These are phyloP conservation scores for Chrysanthemum seticuspe DNA, from an alignment of 129 eudicot genomes.

Conservation along the genomic window DNA sequence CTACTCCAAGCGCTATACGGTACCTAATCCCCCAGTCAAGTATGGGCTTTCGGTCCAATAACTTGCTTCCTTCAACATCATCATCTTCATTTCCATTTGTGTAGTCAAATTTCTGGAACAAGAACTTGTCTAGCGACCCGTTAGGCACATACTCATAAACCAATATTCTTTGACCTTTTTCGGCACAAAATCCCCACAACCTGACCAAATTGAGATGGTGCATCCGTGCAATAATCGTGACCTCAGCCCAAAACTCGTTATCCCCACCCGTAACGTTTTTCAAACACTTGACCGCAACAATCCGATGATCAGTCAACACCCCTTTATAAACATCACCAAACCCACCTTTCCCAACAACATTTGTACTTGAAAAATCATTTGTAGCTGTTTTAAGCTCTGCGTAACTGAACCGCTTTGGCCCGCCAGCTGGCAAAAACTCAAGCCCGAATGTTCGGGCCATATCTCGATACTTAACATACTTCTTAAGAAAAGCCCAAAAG, in stretches of 20 bases:
- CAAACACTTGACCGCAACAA: conserved; percentile 80
- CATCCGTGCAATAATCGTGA: conserved; percentile 88
- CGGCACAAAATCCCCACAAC: conserved; percentile 94
- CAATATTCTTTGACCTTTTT: conserved; percentile 71
- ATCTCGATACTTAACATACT: conserved; percentile 84
- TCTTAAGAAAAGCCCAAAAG: conserved; percentile 83
- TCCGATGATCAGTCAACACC: conserved; percentile 65
- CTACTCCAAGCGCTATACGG: conserved; percentile 87
- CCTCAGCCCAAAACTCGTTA: conserved; percentile 93
- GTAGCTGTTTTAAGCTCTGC: conserved; percentile 76
- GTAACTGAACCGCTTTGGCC: conserved; percentile 78
- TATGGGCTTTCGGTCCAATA: conserved; percentile 42
- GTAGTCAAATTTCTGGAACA: conserved; percentile 41
- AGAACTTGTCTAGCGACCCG: conserved; percentile 80
- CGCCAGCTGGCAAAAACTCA: conserved; percentile 75
- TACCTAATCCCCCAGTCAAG: conserved; percentile 88
- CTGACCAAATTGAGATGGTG: conserved; percentile 89
- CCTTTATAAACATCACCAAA: conserved; percentile 87
- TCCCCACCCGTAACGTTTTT: conserved; percentile 71
- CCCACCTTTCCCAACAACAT: conserved; percentile 76
- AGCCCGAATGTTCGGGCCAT: conserved; percentile 92
- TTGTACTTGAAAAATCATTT: conserved; percentile 47
- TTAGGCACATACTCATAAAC: conserved; percentile 93
- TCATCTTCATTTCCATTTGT: conserved; percentile 15
- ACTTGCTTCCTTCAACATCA: conserved; percentile 12